Evolutionary conservation across 768 basidiomycete species (phyloP).

Genomic region (Lentinula sp.): DNA sequence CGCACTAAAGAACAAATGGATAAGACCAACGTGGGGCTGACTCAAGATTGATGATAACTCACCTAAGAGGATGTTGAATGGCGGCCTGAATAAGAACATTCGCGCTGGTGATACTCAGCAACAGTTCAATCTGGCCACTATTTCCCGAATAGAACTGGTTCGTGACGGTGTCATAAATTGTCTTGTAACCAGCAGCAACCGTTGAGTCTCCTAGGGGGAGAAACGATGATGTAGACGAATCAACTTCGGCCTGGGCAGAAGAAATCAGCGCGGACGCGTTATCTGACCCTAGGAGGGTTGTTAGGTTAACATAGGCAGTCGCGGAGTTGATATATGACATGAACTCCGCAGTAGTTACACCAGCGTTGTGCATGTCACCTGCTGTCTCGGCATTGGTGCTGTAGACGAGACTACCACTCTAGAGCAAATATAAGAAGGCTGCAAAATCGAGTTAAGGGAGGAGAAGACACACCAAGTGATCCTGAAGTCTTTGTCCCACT

Average conservation of each 20-base stretch:
- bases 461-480: slow-evolving; percentile 28
- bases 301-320: slow-evolving; percentile 42
- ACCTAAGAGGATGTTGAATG: slow-evolving; percentile 43
- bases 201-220: slow-evolving; percentile 36
- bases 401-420: slow-evolving; percentile 31
- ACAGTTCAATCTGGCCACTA: slow-evolving; percentile 52
- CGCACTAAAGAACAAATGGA: slow-evolving; percentile 25
- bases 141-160: slow-evolving; percentile 30
- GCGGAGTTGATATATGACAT: slow-evolving; percentile 48
- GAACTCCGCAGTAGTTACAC: slow-evolving; percentile 16
- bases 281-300: slow-evolving; percentile 28
- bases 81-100: slow-evolving; percentile 50
- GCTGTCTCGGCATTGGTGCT: slow-evolving; percentile 33
- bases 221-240: slow-evolving; percentile 26
- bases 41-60: not conserved
- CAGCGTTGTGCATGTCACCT: slow-evolving; percentile 10
- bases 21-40: not conserved
- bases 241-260: slow-evolving; percentile 20
- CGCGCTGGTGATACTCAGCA: slow-evolving; percentile 33
- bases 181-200: slow-evolving; percentile 48
- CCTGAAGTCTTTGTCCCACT: slow-evolving; percentile 44
- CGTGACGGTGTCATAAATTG: slow-evolving; percentile 42
- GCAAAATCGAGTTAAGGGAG: not conserved
- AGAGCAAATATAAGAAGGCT: not conserved
- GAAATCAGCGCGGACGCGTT: slow-evolving; percentile 22